Evolutionary conservation across 1,284 basidiomycete genomes (phyloP), one percentile per base, ranked within the genome.

Genomic region (Ustilago hordei): DNA sequence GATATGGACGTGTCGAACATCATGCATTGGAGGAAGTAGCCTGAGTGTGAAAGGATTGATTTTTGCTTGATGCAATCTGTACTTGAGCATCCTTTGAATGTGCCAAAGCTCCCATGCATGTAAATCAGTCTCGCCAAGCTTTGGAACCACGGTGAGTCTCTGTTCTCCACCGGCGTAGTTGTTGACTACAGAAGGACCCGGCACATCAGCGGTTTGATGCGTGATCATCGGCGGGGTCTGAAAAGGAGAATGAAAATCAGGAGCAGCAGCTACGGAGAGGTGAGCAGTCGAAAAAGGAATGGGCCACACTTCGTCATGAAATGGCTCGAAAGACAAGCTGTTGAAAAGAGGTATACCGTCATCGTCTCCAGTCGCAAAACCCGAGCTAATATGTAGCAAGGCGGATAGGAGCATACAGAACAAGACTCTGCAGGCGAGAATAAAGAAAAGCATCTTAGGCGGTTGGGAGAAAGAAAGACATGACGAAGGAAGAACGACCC

Each of bases 1-100:
- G 15, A 64, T 38, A n/a, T 64, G 68, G 12, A 35, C 17, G 9
- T n/a, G 39, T 2, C 31, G 53, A 13, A 35, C 45, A 5, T 48
- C 57, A 4, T 15, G 1, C 8, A 48, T 8, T 0, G 41, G 28
- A 3, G 11, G 4, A 17, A n/a, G 11, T 1, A 57, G 15, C 6
- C 2, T 11, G 39, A 57, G 39, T 7, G 23, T 43, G 13, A 4
- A 43, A 2, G 43, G 17, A 8, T 38, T 13, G 5, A 62, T 34
- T 4, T 31, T 11, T 2, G 55, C 19, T 15, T 52, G 32, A 4
- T 32, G 43, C n/a, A 68, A 47, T n/a, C 56, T 58, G 35, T 47
- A 54, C 15, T 35, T 8, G 6, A 68, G n/a, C 15, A 28, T 48
- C 11, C 66, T 41, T 2, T 5, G 4, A 19, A 68, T 32, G 50